Base-by-base conservation (phyloP, 1,139 yeast species). In the Sugiyamaella pinicola region DNA sequence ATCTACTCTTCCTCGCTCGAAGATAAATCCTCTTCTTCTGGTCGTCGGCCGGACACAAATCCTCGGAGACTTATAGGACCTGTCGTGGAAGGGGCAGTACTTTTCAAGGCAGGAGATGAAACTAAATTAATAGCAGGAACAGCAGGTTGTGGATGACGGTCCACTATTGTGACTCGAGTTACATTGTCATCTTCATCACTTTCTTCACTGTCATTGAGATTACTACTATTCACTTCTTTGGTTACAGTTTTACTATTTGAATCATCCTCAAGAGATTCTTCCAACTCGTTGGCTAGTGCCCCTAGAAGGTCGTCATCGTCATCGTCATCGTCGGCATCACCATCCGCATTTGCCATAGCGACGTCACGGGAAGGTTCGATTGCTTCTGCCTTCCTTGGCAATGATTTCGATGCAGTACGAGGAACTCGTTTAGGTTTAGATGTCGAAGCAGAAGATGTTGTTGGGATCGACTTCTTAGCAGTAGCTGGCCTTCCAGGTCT, bases 291-390 rank as follows among this genome's bases (percentile, higher is more conserved):
- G 10, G 65, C 66, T 41, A 67, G 57, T 3, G 65, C 69, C 5
- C 66, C 68, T 8, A 66, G 60, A 7, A 64, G 55, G 33, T 63
- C 69, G 37, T 66, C 68, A 44, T 67, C 68, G 13, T 62, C 67
- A 18, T 64, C 68, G 15, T 64, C 68, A 17, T 58, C 63, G n/a
- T 49, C 68, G 18, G 64, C 68, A 17, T 58, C 63, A 17, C 45
- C 59, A 29, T 62, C 42, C 61, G 34, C 61, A 21, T 22, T n/a
- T 8, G 26, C 28, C 40, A 43, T 43, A 15, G 10, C 60, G 7
- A 55, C 66, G n/a, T 61, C 66, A 26, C 42, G 48, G n/a, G 24
- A 40, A 7, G 31, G 5, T 21, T 41, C 46, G 8, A 21, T 18
- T 19, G 52, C 29, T n/a, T 26, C 48, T 2, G 42, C 18, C 17